phyloP scores from a whole-genome alignment of 768 basidiomycete genomes.

The Phanerochaete carnosa region DNA sequence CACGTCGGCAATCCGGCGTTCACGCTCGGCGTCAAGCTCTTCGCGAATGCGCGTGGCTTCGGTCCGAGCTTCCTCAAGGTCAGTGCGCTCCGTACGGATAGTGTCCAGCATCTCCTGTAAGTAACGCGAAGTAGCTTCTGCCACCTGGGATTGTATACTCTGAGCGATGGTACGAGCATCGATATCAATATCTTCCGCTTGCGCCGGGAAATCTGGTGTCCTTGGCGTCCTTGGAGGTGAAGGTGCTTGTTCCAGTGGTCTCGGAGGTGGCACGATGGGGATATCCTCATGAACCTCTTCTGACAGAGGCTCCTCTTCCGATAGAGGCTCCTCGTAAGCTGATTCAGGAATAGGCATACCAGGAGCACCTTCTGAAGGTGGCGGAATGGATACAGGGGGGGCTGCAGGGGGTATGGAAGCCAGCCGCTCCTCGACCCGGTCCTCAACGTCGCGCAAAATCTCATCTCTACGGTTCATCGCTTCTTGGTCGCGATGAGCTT shows the following conservation, averaged over 20 bases:
- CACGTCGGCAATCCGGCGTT: conserved; percentile 36
- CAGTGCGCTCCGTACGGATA: conserved; percentile 56
- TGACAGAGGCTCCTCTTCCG: conserved; percentile 4
- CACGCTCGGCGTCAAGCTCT: conserved; percentile 48
- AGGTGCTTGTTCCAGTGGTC: background rate
- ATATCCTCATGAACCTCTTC: background rate
- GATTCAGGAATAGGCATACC: background rate
- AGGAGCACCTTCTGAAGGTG: background rate
- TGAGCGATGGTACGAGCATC: conserved; percentile 30
- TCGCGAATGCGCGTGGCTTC: conserved; percentile 53
- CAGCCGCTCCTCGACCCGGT: conserved; percentile 17
- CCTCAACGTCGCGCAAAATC: conserved; percentile 30
- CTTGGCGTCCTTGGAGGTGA: background rate
- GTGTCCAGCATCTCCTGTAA: conserved; percentile 57
- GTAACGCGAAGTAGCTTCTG: conserved; percentile 55
- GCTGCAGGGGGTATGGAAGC: conserved; percentile 1
- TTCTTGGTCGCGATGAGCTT: conserved; percentile 57
- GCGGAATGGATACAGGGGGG: conserved; percentile 17
- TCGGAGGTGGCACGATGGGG: conserved; percentile 3
- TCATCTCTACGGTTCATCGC: conserved; percentile 46
- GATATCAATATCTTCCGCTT: background rate
- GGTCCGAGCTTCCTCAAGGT: conserved; percentile 49
- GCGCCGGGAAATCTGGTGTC: background rate
- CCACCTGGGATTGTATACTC: conserved; percentile 39
- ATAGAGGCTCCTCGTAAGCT: background rate